Evolutionary conservation across 805 yeast species (phyloP), one percentile per base, ranked within the genome.

Genomic region (Metschnikowia anglica): DNA sequence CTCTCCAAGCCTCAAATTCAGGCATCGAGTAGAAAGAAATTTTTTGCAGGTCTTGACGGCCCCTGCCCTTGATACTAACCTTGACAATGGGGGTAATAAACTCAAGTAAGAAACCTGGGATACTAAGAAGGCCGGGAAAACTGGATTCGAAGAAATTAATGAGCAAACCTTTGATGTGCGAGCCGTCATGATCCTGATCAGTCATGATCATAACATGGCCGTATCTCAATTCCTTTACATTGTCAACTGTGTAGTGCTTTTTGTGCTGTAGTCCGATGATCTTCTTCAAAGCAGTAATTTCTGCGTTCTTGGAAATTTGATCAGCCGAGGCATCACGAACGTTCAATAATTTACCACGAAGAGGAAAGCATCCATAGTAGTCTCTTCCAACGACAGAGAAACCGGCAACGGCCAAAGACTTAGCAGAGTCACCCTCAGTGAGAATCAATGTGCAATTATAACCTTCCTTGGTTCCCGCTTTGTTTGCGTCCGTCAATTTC

Each of bases 151-250:
- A 69, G 58, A 93, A 93, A 62, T 93, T 93, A 58, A 93, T 93
- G 44, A 93, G 79, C 52, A 93, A 76, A 51, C 99, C 99, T 62
- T 93, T 93, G 62, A 93, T 93, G 71, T 93, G 99, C 13, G 96
- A 85, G 48, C 99, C 99, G 75, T 93, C 99, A 55, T 90, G 96
- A 88, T 93, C 99, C 68, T 93, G 99, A 85, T 93, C 99, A 5
- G 99, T 89, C 98, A 93, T 93, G 61, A 93, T 89, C 98, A 93
- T 93, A 39, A 93, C 77, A 62, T 89, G 96, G 27, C 99, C 99
- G 60, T 93, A 93, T 62, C 99, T 80, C 49, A 93, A 71, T 3
- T 84, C 81, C 44, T 78, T 77, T 12, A 85, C 72, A 51, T 82
- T 84, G 16, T 81, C 82, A 0, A 62, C 45, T 15, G 62, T 68